phyloP scores from a whole-genome alignment of 352 stramenopile genomes.

The Pythium myriotylum region DNA sequence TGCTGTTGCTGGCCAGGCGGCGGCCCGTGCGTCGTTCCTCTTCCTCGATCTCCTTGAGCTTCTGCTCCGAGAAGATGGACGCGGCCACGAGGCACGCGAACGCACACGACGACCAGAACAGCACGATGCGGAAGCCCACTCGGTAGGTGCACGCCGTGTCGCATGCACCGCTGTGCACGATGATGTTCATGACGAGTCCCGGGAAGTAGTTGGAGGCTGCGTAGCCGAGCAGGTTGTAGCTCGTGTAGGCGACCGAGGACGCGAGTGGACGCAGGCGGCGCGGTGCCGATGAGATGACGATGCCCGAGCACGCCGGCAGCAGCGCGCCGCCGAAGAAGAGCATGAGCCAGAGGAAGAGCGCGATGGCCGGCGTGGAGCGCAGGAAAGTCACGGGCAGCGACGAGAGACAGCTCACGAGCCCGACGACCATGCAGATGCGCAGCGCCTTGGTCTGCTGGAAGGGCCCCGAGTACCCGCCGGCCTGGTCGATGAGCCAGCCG shows the following conservation, averaged over 20 bases:
- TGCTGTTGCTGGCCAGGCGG: conserved; percentile 24
- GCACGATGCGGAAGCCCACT: conserved; percentile 81
- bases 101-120: conserved; percentile 71
- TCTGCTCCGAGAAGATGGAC: conserved; percentile 40
- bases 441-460: conserved; percentile 70
- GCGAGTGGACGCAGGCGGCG: conserved; percentile 63
- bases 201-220: conserved; percentile 84
- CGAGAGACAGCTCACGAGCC: conserved; percentile 45
- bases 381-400: conserved; percentile 72
- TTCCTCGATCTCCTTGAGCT: conserved; percentile 22
- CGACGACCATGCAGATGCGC: conserved; percentile 73
- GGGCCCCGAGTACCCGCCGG: conserved; percentile 70
- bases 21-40: conserved; percentile 27
- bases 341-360: conserved; percentile 80
- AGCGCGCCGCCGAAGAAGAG: conserved; percentile 79
- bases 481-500: conserved; percentile 81
- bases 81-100: conserved; percentile 70
- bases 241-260: conserved; percentile 78
- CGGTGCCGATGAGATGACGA: conserved; percentile 77
- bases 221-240: conserved; percentile 88
- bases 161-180: conserved; percentile 54
- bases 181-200: conserved; percentile 82
- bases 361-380: conserved; percentile 65
- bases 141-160: conserved; percentile 81
- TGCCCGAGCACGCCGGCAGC: conserved; percentile 80